Conservation (phyloP, 2,329 filamentous ascomycete genomes). For the Ophiocordyceps sinensis region DNA sequence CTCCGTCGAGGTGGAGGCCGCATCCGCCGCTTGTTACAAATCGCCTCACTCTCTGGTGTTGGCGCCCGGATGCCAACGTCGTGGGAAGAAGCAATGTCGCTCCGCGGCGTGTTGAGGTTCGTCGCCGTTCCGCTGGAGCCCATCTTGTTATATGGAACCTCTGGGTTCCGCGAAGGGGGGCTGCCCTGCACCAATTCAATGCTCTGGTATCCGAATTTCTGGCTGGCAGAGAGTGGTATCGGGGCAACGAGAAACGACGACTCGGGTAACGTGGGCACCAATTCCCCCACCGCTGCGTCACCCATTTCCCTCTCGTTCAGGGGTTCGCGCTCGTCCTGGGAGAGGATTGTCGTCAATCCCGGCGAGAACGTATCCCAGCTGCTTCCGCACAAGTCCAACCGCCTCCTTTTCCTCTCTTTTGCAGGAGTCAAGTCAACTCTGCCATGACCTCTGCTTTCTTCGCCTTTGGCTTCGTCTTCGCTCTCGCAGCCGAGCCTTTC, state of each 20-base stretch:
- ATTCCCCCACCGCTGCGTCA: conserved; percentile 1
- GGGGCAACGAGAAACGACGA: conserved; percentile 18
- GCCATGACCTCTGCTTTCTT: background rate
- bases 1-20: background rate
- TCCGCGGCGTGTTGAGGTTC: conserved; percentile 21
- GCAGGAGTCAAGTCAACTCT: background rate
- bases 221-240: conserved; percentile 19
- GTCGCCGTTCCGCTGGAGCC: conserved; percentile 18
- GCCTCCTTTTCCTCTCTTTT: conserved; percentile 11
- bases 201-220: conserved; percentile 21
- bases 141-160: conserved; percentile 1
- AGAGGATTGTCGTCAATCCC: conserved; percentile 1
- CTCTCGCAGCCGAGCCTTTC: conserved; percentile 8
- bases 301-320: background rate
- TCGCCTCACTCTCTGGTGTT: background rate
- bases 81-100: conserved; percentile 10
- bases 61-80: conserved; percentile 8
- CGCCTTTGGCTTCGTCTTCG: conserved; percentile 3
- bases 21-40: background rate
- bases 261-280: conserved; percentile 9
- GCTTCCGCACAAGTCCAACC: conserved; percentile 4
- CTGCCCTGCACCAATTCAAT: conserved; percentile 8
- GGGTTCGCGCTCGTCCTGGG: conserved; percentile 2
- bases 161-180: conserved; percentile 2
- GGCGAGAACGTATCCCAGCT: background rate